Conservation (phyloP, 345 rosid genomes). For the Aquilaria yunnanensis region DNA sequence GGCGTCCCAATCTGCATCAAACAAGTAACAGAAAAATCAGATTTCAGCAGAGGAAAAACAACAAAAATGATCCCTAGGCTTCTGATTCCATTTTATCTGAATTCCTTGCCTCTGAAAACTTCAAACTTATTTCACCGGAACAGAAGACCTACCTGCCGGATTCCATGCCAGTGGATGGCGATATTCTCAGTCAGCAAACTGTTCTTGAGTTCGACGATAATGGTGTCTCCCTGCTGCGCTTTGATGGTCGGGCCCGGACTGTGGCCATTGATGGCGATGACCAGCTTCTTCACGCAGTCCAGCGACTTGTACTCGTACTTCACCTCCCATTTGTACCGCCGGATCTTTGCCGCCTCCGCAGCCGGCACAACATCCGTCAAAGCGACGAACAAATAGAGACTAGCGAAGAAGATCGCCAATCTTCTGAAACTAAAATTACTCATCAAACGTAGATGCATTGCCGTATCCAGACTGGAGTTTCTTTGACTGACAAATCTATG, state of each 20-base stretch:
- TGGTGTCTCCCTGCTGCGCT: slow-evolving; percentile 59
- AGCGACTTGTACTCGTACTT: slow-evolving; percentile 60
- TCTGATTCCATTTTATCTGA: too few relatives aligned
- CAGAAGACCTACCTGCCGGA: slow-evolving; percentile 37
- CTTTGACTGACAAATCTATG: too few relatives aligned
- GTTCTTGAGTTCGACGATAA: slow-evolving; percentile 67
- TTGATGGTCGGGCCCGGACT: slow-evolving; percentile 58
- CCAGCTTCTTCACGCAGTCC: slow-evolving; percentile 54
- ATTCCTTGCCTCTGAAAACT: not conserved
- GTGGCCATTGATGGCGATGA: slow-evolving; percentile 54
- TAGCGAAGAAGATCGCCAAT: not conserved
- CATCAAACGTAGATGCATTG: too few relatives aligned
- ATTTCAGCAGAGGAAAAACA: too few relatives aligned
- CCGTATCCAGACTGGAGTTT: too few relatives aligned
- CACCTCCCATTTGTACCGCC: slow-evolving; percentile 47
- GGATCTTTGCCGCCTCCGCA: slow-evolving; percentile 28
- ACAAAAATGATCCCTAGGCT: too few relatives aligned
- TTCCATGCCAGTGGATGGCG: slow-evolving; percentile 82
- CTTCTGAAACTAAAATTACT: not conserved
- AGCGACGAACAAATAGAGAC: not conserved
- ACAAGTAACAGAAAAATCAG: not conserved
- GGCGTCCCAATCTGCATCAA: slow-evolving; percentile 49
- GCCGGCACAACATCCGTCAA: slow-evolving; percentile 1
- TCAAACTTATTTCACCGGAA: too few relatives aligned
- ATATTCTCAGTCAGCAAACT: slow-evolving; percentile 50